Conservation (phyloP, 495 filamentous ascomycete species). For the Cladorrhinum samala region DNA sequence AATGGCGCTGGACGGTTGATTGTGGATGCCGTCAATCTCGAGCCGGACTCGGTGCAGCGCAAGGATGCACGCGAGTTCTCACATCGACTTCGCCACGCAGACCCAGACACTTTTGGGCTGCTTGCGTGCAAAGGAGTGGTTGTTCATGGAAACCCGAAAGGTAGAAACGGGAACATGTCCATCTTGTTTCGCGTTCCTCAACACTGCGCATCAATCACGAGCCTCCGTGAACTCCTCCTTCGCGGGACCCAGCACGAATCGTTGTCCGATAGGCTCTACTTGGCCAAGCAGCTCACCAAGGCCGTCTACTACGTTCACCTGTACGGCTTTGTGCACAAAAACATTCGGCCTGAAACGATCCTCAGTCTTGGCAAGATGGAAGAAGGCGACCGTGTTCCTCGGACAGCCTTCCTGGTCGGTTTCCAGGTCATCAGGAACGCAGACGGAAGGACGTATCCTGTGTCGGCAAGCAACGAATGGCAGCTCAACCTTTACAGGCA, state of each 20-base stretch:
- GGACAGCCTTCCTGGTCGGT: conserved; percentile 38
- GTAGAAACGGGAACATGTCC: neutral
- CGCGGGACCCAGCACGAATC: neutral
- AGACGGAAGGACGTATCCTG: neutral
- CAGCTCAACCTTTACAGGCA: conserved; percentile 51
- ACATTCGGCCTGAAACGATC: conserved; percentile 49
- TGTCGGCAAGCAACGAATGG: conserved; percentile 19
- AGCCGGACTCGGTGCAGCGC: neutral
- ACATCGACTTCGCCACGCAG: conserved; percentile 26
- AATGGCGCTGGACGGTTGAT: neutral
- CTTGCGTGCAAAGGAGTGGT: conserved; percentile 40
- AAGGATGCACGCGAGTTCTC: conserved; percentile 40
- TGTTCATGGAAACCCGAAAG: neutral
- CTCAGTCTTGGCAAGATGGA: conserved; percentile 29
- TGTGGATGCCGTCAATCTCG: neutral
- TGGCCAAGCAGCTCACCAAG: conserved; percentile 42
- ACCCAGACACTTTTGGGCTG: conserved; percentile 43
- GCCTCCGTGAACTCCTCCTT: conserved; percentile 6
- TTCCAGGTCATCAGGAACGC: conserved; percentile 44
- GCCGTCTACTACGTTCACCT: conserved; percentile 48
- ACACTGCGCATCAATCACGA: neutral
- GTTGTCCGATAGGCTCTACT: conserved; percentile 9
- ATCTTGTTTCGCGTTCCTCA: neutral
- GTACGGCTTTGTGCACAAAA: conserved; percentile 52
- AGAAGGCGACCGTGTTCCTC: neutral